Base-by-base conservation (phyloP, 768 basidiomycete genomes). In the Ramaria sp. region DNA sequence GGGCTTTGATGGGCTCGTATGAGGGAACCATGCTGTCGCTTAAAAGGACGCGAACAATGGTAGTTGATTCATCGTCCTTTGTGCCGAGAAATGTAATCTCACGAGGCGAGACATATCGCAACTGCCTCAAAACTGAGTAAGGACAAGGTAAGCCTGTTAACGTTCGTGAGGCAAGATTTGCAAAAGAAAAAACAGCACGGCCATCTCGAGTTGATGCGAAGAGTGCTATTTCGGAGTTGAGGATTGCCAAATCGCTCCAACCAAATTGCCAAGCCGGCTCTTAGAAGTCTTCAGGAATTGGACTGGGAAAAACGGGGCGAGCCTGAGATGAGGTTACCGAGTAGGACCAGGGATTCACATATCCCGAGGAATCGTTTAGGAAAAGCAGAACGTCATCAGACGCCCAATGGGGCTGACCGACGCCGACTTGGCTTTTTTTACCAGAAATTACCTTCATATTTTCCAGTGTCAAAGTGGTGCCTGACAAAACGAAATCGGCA, bases 261-360 rank as follows among this genome's bases (percentile, higher is more conserved):
- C 77, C 74, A 7, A 89, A 69, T 3, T 22, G 10, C 82, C 86
- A 88, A n/a, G 73, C 68, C 4, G 84, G 81, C 7, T 63, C 62
- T 3, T 75, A 22, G 64, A 84, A 83, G 61, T 86, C 86, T 54
- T 83, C 73, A 0, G 66, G 50, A 20, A 82, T 62, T 0, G 80
- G 70, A 31, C 64, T 51, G 2, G 71, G 60, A 38, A 84, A 74
- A 15, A 78, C 63, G 0, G 80, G 65, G 0, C 65, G 49, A 4
- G 71, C 61, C 10, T 68, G 66, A 15, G 69, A 68, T 4, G 70
- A 63, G 2, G 61, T 24, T 24, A 75, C 60, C 42, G 72, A 69
- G 66, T 78, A 83, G 22, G 63, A 73, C 76, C 79, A 88, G 0
- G 88, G 83, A 63, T 89, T 86, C 57, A 78, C 74, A 64, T 75